Conservation (phyloP, 169 alveolate species). For the Plasmodium gonderi region DNA sequence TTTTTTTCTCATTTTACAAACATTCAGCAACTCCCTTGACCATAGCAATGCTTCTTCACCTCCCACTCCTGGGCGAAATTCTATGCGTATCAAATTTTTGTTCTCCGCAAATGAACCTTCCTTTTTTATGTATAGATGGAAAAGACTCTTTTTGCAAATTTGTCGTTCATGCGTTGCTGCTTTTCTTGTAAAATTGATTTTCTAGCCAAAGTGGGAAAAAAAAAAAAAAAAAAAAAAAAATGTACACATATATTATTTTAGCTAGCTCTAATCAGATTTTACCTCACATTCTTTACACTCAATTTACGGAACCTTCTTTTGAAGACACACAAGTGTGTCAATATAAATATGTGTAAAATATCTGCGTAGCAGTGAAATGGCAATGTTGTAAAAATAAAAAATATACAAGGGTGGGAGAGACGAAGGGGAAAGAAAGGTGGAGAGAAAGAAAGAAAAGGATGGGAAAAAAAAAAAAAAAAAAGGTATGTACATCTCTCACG, state of each 20-base stretch:
- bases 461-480: no score
- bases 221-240: background rate
- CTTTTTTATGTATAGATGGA: conserved; percentile 7
- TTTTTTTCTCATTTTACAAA: background rate
- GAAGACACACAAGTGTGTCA: background rate
- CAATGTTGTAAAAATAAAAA: background rate
- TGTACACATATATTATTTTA: background rate
- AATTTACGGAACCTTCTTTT: no score
- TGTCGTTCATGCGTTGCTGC: background rate
- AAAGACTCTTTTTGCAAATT: background rate
- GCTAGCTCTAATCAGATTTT: background rate
- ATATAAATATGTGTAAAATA: background rate
- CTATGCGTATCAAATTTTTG: conserved; percentile 52
- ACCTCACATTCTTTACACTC: no score
- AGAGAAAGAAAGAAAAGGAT: no score
- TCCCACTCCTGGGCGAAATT: conserved; percentile 69
- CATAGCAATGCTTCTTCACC: conserved; percentile 53
- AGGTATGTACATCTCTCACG: no score
- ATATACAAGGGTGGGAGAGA: no score
- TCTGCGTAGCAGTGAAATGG: background rate
- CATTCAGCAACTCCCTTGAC: conserved; percentile 45
- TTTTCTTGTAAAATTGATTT: conserved; percentile 3
- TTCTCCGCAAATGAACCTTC: background rate
- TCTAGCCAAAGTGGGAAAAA: conserved; percentile 12
- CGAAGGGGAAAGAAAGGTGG: no score